Evolutionary conservation across 345 rosid species (phyloP).

Genomic region (thale cress (Arabidopsis thaliana)): TAIR10.1 NC_003076.8:17768501-17769000

Average conservation of each 20-base stretch:
- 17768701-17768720: not conserved
- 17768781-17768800: too few relatives aligned
- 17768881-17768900: not conserved
- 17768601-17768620: not conserved
- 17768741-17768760: not conserved
- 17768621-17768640: not conserved
- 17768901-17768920: too few relatives aligned
- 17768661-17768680: not conserved
- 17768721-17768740: not conserved
- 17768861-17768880: too few relatives aligned
- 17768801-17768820: too few relatives aligned
- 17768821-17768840: too few relatives aligned
- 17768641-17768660: too few relatives aligned
- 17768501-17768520: too few relatives aligned
- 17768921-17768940: not conserved
- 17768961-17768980: not conserved
- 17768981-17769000: not conserved
- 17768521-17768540: conserved; percentile 1
- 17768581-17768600: not conserved
- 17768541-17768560: conserved; percentile 19
- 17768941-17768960: not conserved
- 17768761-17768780: not conserved
- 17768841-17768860: too few relatives aligned
- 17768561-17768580: conserved; percentile 5
- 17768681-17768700: not conserved